These are phyloP conservation scores for Wallacemonas sp. DNA, from an alignment of 208 protist genomes.

Conservation along the genomic window DNA sequence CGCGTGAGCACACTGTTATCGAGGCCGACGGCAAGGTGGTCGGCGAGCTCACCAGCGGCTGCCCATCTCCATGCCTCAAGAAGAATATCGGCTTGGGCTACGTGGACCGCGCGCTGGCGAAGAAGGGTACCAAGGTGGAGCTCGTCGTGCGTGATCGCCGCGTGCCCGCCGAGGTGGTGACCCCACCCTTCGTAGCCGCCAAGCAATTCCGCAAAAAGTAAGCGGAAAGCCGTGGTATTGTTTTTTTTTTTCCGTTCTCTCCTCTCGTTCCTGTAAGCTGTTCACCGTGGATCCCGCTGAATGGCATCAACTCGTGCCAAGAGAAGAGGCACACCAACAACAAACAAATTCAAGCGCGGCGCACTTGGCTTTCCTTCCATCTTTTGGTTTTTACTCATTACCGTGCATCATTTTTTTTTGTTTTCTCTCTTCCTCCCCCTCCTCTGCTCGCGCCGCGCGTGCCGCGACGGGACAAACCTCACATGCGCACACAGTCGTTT, in stretches of 20 bases:
- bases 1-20: slow-evolving; percentile 78
- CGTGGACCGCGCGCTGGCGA: slow-evolving; percentile 67
- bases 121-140: slow-evolving; percentile 75
- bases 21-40: slow-evolving; percentile 68
- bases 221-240: not conserved
- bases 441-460: too few relatives aligned
- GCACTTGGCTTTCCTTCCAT: not conserved
- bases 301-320: not conserved
- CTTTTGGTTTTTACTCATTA: not conserved
- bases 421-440: not conserved
- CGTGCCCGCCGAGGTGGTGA: slow-evolving; percentile 68
- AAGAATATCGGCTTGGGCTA: slow-evolving; percentile 93
- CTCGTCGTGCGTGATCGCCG: slow-evolving; percentile 89
- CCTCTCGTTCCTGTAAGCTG: not conserved
- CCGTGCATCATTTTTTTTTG: slow-evolving; percentile 8
- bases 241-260: slow-evolving; percentile 5
- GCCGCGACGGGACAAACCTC: too few relatives aligned
- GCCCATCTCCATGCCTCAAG: slow-evolving; percentile 84
- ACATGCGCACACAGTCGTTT: too few relatives aligned
- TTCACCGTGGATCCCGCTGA: not conserved
- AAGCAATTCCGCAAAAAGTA: slow-evolving; percentile 53
- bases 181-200: slow-evolving; percentile 93
- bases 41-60: slow-evolving; percentile 91
- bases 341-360: not conserved
- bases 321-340: slow-evolving; percentile 1